Evolutionary conservation across 176 grass and related monocot genomes (phyloP), one percentile per base, ranked within the genome.

Genomic region (Dactylis glomerata): DNA sequence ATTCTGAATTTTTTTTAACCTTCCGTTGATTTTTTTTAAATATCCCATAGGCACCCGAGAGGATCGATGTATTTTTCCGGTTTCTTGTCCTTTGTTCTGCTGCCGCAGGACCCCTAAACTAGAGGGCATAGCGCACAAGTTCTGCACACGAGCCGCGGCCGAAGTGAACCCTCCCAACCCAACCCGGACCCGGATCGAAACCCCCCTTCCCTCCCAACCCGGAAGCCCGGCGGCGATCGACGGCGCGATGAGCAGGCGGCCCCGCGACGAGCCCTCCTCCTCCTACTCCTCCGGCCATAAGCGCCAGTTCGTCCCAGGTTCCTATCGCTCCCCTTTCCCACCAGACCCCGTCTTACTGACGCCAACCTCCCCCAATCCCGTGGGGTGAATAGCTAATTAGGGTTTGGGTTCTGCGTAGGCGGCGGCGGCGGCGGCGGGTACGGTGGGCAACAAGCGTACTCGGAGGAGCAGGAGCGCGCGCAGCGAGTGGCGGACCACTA

Each of bases 401-500:
- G 56, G 68, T 83, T 83, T 44, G 24, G 41, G 41, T 64, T 40
- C 80, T 42, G 49, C 49, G 24, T 20, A 59, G 68, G 47, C 70
- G 57, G 56, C 74, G 40, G 6, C 40, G 40, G 6, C 40, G 81
- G 81, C 19, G 78, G 78, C 27, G 80, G 80, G 31, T 77, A 82
- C 52, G 78, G 83, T 28, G 66, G 11, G 4, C 74, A 83, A 23
- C 74, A 83, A 23, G 84, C 56, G 1, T 79, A 49, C 88, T 90
- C 79, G 45, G 88, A 86, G 86, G 77, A 98, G 76, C 81, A 72
- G 47, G 86, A 17, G 41, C 89, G 80, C 69, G 86, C 89, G 36
- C 81, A 55, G 67, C 88, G 68, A 12, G 96, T 98, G 72, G 96
- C 93, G 58, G 96, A 98, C 45, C 96, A 98, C 81, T 98, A 98